A percentile compares a stretch with the other conserved stretches of the same genome.
These are phyloP conservation scores for Nicotiana benthamiana DNA, from an alignment of 257 asterid genomes.

Conservation along the genomic window DNA sequence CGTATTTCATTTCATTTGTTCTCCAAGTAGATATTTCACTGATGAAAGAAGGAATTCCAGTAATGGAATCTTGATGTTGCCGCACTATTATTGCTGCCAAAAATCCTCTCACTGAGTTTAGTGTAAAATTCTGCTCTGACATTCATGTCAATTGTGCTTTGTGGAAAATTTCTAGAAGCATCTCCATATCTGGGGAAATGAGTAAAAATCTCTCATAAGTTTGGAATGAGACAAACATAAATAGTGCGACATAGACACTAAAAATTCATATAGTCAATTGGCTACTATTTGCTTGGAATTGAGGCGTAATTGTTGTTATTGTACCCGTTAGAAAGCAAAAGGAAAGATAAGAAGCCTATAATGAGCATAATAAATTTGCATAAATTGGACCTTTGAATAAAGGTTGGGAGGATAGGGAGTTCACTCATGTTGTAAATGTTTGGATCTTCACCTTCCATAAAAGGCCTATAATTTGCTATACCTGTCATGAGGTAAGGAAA, in stretches of 20 bases:
- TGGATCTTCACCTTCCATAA: slow-evolving; percentile 51
- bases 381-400: slow-evolving; percentile 22
- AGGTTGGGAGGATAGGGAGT: slow-evolving; percentile 35
- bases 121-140: background rate
- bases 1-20: background rate
- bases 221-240: background rate
- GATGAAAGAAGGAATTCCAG: too few relatives aligned
- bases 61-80: too few relatives aligned
- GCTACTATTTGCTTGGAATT: background rate
- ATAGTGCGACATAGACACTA: background rate
- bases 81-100: background rate
- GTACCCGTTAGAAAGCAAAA: too few relatives aligned
- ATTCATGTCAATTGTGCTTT: slow-evolving; percentile 18
- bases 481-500: slow-evolving; percentile 22
- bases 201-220: background rate
- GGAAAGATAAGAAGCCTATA: too few relatives aligned
- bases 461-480: slow-evolving; percentile 28
- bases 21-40: slow-evolving; percentile 17
- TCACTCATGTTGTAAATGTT: slow-evolving; percentile 54
- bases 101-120: background rate
- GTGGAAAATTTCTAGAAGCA: slow-evolving; percentile 17
- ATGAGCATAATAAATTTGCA: background rate
- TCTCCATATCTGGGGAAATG: slow-evolving; percentile 39
- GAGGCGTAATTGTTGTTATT: too few relatives aligned
- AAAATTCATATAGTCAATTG: background rate